A percentile compares a stretch with the other conserved stretches of the same genome.
These are phyloP conservation scores for Phytophthora tentaculata DNA, from an alignment of 352 stramenopile genomes.

Conservation along the genomic window DNA sequence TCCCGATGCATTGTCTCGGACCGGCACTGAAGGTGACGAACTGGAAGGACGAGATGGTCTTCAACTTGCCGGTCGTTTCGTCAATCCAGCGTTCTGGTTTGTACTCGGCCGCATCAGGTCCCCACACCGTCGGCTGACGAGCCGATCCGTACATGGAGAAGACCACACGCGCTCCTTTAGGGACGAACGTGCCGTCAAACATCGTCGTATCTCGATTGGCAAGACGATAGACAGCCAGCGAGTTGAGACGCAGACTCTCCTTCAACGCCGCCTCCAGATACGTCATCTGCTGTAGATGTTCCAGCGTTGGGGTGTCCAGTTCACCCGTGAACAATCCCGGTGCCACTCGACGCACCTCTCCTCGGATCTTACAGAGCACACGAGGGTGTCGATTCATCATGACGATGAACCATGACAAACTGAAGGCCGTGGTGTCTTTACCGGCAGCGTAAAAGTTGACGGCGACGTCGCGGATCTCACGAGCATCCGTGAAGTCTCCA, in stretches of 20 bases:
- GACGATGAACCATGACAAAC: slow-evolving; percentile 71
- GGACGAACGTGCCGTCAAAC: slow-evolving; percentile 55
- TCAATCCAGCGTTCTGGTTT: slow-evolving; percentile 53
- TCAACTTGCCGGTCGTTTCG: slow-evolving; percentile 26
- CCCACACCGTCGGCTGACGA: slow-evolving; percentile 47
- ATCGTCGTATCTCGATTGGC: slow-evolving; percentile 49
- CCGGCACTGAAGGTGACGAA: slow-evolving; percentile 45
- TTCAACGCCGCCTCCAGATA: slow-evolving; percentile 57
- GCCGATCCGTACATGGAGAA: slow-evolving; percentile 34
- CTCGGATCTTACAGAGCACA: slow-evolving; percentile 46
- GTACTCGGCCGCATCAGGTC: slow-evolving; percentile 44
- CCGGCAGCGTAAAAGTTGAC: slow-evolving; percentile 77
- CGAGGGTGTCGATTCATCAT: slow-evolving; percentile 60
- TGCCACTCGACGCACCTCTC: slow-evolving; percentile 41
- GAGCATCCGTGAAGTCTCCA: slow-evolving; percentile 30
- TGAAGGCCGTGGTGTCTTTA: slow-evolving; percentile 69
- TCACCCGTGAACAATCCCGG: slow-evolving; percentile 28
- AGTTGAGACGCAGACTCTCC: slow-evolving; percentile 59
- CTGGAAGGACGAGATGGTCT: slow-evolving; percentile 36
- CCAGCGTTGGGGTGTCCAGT: slow-evolving; percentile 26
- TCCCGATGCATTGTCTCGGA: slow-evolving; percentile 43
- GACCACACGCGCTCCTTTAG: slow-evolving; percentile 25
- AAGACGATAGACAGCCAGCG: slow-evolving; percentile 42
- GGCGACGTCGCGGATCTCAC: slow-evolving; percentile 64
- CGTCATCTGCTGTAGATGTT: slow-evolving; percentile 45